Evolutionary conservation across 768 basidiomycete species (phyloP).

Genomic region (Postia placenta): DNA sequence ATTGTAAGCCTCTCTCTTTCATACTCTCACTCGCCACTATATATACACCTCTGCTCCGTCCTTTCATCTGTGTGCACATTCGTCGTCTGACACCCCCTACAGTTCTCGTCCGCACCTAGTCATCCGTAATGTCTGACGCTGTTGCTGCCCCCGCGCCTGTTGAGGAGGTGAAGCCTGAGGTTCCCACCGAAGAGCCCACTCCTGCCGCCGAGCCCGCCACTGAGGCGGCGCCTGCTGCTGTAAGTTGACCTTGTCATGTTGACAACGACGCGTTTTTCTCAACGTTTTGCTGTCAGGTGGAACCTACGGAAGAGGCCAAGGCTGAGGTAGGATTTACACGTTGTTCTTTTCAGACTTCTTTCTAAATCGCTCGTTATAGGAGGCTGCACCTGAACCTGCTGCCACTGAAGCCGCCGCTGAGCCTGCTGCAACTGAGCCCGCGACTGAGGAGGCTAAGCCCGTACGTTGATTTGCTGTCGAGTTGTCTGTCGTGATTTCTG

Average conservation of each 20-base stretch:
- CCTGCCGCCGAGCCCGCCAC: conserved; percentile 34
- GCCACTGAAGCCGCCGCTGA: conserved; percentile 26
- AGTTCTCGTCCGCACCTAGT: conserved; percentile 50
- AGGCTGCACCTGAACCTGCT: conserved; percentile 18
- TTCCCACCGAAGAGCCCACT: conserved; percentile 29
- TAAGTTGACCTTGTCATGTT: conserved; percentile 16
- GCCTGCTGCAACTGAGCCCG: conserved; percentile 26
- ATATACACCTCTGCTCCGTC: conserved; percentile 7
- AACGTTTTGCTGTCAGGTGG: conserved; percentile 26
- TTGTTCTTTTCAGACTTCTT: neutral
- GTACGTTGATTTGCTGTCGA: conserved; percentile 19
- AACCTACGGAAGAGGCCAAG: conserved; percentile 35
- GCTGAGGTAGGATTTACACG: conserved; percentile 26
- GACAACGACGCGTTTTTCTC: neutral
- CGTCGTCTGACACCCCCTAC: conserved; percentile 18
- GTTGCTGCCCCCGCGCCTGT: conserved; percentile 44
- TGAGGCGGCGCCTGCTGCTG: conserved; percentile 31
- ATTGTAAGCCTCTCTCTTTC: conserved; percentile 18
- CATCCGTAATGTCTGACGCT: conserved; percentile 73
- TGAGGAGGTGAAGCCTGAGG: conserved; percentile 53
- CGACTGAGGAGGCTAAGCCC: conserved; percentile 39
- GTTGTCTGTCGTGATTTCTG: neutral
- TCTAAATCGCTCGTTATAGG: conserved; percentile 5
- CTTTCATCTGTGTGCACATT: conserved; percentile 8
- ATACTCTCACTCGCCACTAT: conserved; percentile 5